Conservation (phyloP, 345 rosid species). For the Lumnitzera littorea region DNA sequence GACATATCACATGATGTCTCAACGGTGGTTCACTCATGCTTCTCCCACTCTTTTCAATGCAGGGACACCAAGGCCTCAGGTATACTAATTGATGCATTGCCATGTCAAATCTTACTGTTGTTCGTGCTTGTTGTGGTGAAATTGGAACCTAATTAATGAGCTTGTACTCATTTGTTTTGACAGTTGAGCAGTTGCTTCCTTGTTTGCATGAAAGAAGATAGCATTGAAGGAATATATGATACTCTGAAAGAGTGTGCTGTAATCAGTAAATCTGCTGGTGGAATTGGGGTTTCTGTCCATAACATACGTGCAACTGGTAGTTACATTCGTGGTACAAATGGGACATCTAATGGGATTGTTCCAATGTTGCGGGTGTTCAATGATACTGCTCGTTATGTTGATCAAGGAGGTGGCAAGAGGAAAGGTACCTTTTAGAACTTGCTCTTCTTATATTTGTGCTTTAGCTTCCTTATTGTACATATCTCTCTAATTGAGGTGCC, state of each 20-base stretch:
- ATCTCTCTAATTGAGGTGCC: not conserved
- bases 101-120: not conserved
- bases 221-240: constrained; percentile 91
- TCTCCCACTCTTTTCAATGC: constrained; percentile 92
- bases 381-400: constrained; percentile 87
- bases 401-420: constrained; percentile 88
- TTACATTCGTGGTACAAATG: constrained; percentile 73
- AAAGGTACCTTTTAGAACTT: constrained; percentile 37
- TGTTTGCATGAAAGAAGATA: constrained; percentile 89
- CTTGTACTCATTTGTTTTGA: constrained; percentile 7
- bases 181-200: constrained; percentile 92
- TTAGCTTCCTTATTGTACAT: not conserved
- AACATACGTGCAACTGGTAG: constrained; percentile 80
- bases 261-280: constrained; percentile 92
- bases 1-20: constrained; percentile 92
- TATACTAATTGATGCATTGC: constrained; percentile 10
- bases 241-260: constrained; percentile 93
- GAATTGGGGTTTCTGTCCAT: constrained; percentile 85
- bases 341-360: constrained; percentile 76
- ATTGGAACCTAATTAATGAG: not conserved
- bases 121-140: not conserved
- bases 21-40: constrained; percentile 95
- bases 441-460: not conserved
- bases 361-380: constrained; percentile 79
- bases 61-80: constrained; percentile 90